Evolutionary conservation across 2,329 filamentous ascomycete species (phyloP), one percentile per base, ranked within the genome.

Genomic region (Botrytis sinoallii): DNA sequence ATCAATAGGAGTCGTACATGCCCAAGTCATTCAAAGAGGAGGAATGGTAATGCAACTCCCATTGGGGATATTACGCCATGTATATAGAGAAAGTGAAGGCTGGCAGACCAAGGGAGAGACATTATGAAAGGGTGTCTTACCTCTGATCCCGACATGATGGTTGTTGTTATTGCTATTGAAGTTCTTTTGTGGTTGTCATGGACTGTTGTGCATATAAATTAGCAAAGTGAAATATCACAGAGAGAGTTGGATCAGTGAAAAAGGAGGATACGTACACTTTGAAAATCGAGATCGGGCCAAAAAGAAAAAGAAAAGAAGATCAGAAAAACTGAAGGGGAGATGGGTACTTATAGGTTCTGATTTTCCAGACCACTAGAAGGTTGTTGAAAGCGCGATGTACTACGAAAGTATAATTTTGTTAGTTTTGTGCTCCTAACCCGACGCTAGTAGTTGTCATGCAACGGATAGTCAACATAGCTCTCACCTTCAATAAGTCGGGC

Each of bases 101-200:
- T 66, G 32, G 29, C 64, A n/a, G 64, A 35, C 20, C 42, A 48
- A 66, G 32, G 20, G n/a, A 44, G 12, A 35, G 18, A 48, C 20
- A 22, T 25, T 66, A 35, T 66, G 20, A 10, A 48, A 48, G 25
- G 64, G 32, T 48, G 64, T 66, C 64, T 67, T 67, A 67, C 64
- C 64, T 67, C 64, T 67, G 40, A 25, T n/a, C 35, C 35, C 22
- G 35, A 25, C 57, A 35, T 60, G 10, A 35, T 35, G 35, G 44
- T 46, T 46, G 7, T n/a, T 14, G 4, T n/a, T 25, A 22, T 5
- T 14, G 4, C 48, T n/a, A 0, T 52, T 59, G 7, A 16, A 22
- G 57, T 35, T 60, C 32, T 61, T 61, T 38, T 25, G n/a, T 61
- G 10, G 59, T 25, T 38, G 8, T 60, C 18, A 20, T 38, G 32